Evolutionary conservation across 345 rosid genomes (phyloP).

Genomic region (Kandelia obovata): DNA sequence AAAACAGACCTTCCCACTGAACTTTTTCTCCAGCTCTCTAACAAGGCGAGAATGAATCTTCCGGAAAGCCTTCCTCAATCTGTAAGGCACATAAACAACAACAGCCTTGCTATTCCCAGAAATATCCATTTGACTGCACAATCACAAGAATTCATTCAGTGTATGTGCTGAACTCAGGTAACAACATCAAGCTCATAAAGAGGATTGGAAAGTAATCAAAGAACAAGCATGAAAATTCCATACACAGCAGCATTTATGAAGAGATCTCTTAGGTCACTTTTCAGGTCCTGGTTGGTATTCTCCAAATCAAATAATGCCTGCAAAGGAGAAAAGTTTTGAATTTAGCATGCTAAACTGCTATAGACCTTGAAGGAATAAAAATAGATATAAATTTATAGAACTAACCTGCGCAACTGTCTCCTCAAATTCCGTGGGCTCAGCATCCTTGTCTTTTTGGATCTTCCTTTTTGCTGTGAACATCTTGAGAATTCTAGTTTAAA

Average conservation of each 20-base stretch:
- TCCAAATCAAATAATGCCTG: slow-evolving; percentile 82
- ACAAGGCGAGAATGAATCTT: slow-evolving; percentile 81
- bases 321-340: background rate
- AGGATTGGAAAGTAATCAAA: background rate
- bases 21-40: slow-evolving; percentile 87
- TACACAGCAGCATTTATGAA: slow-evolving; percentile 75
- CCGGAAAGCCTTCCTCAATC: slow-evolving; percentile 80
- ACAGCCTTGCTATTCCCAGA: slow-evolving; percentile 75
- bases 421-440: slow-evolving; percentile 74
- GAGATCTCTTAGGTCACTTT: slow-evolving; percentile 76
- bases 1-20: slow-evolving; percentile 71
- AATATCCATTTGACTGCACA: slow-evolving; percentile 66
- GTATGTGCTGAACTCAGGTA: background rate
- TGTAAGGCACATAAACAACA: slow-evolving; percentile 71
- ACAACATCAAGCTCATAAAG: background rate
- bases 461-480: slow-evolving; percentile 76
- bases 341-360: background rate
- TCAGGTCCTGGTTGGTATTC: slow-evolving; percentile 75
- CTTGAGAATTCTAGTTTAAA: slow-evolving; percentile 42
- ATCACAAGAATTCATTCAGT: background rate
- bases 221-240: slow-evolving; percentile 1
- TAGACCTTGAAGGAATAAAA: background rate
- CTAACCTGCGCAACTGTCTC: slow-evolving; percentile 79
- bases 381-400: background rate
- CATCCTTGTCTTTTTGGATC: slow-evolving; percentile 83